Conservation (phyloP, 257 asterid genomes). For the Handroanthus guayacan region DNA sequence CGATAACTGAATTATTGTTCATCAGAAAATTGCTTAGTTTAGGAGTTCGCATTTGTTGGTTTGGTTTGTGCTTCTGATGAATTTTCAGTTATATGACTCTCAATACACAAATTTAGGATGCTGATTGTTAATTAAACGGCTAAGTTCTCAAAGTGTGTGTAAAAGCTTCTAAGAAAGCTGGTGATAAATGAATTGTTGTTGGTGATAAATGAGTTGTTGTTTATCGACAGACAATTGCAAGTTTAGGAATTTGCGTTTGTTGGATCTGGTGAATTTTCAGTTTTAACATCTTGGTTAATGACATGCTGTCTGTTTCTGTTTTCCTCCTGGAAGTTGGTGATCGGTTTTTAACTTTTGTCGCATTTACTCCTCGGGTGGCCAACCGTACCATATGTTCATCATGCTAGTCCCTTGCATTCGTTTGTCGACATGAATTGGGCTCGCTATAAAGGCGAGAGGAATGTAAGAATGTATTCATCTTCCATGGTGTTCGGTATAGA, state of each 20-base stretch:
- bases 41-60: constrained; percentile 3
- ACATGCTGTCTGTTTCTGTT: not conserved
- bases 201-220: too few relatives aligned
- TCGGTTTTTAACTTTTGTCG: too few relatives aligned
- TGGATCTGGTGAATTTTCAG: constrained; percentile 16
- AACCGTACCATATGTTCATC: not conserved
- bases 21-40: not conserved
- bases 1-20: not conserved
- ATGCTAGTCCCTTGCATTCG: not conserved
- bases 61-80: constrained; percentile 16
- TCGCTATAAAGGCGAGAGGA: not conserved
- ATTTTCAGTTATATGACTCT: not conserved
- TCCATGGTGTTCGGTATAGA: constrained; percentile 7
- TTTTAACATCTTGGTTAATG: not conserved
- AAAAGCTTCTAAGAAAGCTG: not conserved
- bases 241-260: not conserved
- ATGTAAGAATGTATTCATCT: constrained; percentile 7
- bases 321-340: not conserved
- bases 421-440: not conserved
- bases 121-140: not conserved
- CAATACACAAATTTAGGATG: not conserved
- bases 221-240: not conserved
- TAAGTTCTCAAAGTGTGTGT: not conserved
- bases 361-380: not conserved
- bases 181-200: not conserved